Conservation (phyloP, 1,284 basidiomycete species). For the Sporisorium exsertum region DNA sequence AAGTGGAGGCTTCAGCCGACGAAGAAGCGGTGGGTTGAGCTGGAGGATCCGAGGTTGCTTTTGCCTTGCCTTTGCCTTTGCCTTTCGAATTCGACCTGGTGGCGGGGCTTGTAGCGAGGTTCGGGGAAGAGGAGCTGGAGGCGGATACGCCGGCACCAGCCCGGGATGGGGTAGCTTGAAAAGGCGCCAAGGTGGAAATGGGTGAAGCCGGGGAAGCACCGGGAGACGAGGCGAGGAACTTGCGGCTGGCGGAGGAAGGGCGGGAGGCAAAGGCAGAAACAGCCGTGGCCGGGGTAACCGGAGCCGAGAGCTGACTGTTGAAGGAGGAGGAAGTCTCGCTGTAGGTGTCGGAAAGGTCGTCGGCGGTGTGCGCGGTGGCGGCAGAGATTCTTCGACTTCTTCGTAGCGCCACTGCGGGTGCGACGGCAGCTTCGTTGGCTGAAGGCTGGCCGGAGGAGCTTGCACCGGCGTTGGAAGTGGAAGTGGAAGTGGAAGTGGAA, state of each 20-base stretch:
- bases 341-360: constrained; percentile 30
- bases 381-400: constrained; percentile 31
- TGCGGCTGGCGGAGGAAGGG: constrained; percentile 33
- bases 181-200: constrained; percentile 39
- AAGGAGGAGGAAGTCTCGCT: constrained; percentile 34
- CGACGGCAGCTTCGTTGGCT: neutral
- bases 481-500: neutral
- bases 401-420: constrained; percentile 14
- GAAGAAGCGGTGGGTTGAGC: neutral
- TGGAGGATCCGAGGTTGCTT: neutral
- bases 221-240: constrained; percentile 21
- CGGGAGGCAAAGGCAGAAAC: constrained; percentile 25
- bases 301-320: constrained; percentile 23
- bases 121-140: constrained; percentile 17
- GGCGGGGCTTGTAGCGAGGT: constrained; percentile 6
- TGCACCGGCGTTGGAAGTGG: neutral
- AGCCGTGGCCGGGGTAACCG: constrained; percentile 36
- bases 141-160: constrained; percentile 22
- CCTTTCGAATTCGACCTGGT: constrained; percentile 3
- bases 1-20: constrained; percentile 10
- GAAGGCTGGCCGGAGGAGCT: constrained; percentile 3
- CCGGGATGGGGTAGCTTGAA: constrained; percentile 38
- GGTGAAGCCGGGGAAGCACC: constrained; percentile 29
- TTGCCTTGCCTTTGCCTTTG: constrained; percentile 28
- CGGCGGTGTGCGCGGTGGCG: constrained; percentile 23